Percentiles rank a stretch among this genome's conserved stretches.
phyloP scores from a whole-genome alignment of 1,139 yeast genomes.

The Taphrina populina region DNA sequence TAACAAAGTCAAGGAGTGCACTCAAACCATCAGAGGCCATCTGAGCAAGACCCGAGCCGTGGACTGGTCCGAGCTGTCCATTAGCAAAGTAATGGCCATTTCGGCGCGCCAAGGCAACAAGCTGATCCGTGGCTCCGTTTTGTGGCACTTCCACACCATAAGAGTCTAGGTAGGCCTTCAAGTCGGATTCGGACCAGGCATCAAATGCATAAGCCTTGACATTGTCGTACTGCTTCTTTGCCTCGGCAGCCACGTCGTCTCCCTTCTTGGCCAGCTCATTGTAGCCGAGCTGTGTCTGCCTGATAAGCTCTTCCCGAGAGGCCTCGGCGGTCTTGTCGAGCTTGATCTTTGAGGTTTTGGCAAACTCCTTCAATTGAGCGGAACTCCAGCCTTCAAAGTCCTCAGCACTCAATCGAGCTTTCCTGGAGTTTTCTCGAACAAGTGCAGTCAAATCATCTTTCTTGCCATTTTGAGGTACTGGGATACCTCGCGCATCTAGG shows the following conservation, averaged over 20 bases:
- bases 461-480: conserved; percentile 52
- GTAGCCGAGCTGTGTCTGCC: conserved; percentile 45
- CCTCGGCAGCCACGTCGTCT: conserved; percentile 40
- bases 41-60: conserved; percentile 27
- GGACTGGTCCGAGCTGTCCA: conserved; percentile 26
- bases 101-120: conserved; percentile 44
- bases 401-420: conserved; percentile 47
- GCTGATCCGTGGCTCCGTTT: conserved; percentile 50
- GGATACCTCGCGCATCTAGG: conserved; percentile 55
- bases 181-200: conserved; percentile 57
- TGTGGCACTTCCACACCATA: conserved; percentile 53
- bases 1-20: conserved; percentile 26
- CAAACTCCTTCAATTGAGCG: conserved; percentile 51
- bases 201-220: conserved; percentile 49
- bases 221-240: conserved; percentile 40
- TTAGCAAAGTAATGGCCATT: conserved; percentile 30
- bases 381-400: conserved; percentile 51
- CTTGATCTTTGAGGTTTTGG: conserved; percentile 48
- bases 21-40: conserved; percentile 24
- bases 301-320: conserved; percentile 48
- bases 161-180: conserved; percentile 54
- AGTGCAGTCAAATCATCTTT: conserved; percentile 52
- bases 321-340: conserved; percentile 45
- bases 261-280: conserved; percentile 43
- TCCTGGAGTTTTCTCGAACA: conserved; percentile 50